Evolutionary conservation across 1,139 yeast species (phyloP).

Genomic region (Saccharomycopsis hybrid): DNA sequence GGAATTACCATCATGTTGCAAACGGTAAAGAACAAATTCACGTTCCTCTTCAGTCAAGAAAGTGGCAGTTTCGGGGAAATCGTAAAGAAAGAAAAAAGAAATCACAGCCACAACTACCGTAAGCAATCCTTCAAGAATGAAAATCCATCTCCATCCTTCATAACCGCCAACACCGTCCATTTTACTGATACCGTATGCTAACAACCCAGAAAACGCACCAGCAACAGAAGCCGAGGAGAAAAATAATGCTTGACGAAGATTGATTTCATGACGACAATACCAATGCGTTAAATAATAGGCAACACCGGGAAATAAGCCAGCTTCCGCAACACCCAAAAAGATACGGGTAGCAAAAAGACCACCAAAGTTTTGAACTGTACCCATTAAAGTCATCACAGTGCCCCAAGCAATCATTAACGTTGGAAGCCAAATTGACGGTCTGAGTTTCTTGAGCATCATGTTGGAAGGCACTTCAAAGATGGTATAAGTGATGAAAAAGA

Average conservation of each 20-base stretch:
- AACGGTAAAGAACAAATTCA: constrained; percentile 38
- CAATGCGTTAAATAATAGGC: constrained; percentile 41
- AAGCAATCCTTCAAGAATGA: constrained; percentile 49
- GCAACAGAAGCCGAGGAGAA: constrained; percentile 46
- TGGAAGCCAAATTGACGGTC: constrained; percentile 40
- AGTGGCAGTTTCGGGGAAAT: constrained; percentile 40
- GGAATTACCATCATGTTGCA: constrained; percentile 29
- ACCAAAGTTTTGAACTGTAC: constrained; percentile 35
- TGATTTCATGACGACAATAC: constrained; percentile 42
- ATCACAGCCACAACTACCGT: constrained; percentile 44
- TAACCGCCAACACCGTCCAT: constrained; percentile 33
- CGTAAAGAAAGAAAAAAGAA: constrained; percentile 44
- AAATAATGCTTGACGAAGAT: constrained; percentile 42
- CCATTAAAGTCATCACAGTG: constrained; percentile 40
- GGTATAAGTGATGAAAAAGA: constrained; percentile 51
- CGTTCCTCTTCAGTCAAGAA: constrained; percentile 44
- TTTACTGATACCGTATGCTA: constrained; percentile 34
- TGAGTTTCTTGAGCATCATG: constrained; percentile 35
- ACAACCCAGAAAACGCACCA: constrained; percentile 46
- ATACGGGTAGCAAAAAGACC: constrained; percentile 44
- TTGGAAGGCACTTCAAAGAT: constrained; percentile 50
- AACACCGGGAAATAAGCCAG: constrained; percentile 53
- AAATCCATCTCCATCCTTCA: constrained; percentile 55
- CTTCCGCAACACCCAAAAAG: constrained; percentile 49
- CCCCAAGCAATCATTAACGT: constrained; percentile 49